Base-by-base conservation (phyloP, 164 flowering plant species). In the Vitis labrusca region DNA sequence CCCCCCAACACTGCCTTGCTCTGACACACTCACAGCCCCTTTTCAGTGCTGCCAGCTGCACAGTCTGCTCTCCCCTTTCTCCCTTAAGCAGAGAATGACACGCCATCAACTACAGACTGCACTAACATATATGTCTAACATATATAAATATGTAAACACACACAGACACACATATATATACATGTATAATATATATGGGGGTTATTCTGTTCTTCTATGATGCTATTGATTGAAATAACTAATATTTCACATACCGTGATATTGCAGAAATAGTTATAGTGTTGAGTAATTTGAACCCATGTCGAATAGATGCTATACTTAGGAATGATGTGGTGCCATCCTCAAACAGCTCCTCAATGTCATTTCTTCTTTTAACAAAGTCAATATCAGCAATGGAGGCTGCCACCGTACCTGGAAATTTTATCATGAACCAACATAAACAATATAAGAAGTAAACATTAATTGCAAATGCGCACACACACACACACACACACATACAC, bases 371-470 rank as follows among this genome's bases (percentile, higher is more conserved):
- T 78, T 73, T 89, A 14, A 90, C 88, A 77, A 85, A 91, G 78
- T 95, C 97, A 74, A 88, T 74, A 71, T 95, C 98, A 70, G 99
- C 94, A 62, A 95, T 86, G 27, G 97, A 85, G 71, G 98, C 93
- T 72, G 97, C 96, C 64, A 95, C 99, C 7, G 99, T 95, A 58
- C 99, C 99, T 94, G 82, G 30, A 72, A 72, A 54, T n/a, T 53
- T 61, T 65, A 53, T 3, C 7, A 52, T 32, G 23, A 10, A 27
- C 10, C 61, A 65, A 49, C 27, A 55, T 9, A 65, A 37, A 30
- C 16, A 14, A 2, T 23, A 57, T 19, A 60, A 5, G 11, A 44
- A 7, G 6, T 29, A 68, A 10, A 17, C 44, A 19, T 61, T 50
- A 55, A 15, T 12, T 30, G 55, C 8, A 27, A 53, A 67, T 51